Conservation (phyloP, 2,329 filamentous ascomycete genomes). For the Talaromyces rugulosus region DNA sequence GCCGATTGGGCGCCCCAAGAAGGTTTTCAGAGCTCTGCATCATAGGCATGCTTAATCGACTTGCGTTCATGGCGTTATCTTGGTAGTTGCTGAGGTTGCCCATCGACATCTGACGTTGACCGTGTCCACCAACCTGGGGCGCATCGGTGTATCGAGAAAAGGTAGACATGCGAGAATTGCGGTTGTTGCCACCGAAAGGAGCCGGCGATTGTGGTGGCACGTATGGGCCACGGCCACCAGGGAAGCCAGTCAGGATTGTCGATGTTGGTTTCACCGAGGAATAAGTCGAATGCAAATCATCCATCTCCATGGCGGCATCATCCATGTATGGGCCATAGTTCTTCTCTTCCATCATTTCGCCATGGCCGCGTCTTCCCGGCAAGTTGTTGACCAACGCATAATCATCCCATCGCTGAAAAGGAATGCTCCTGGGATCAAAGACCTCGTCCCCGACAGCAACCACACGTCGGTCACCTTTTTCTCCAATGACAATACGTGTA, state of each 20-base stretch:
- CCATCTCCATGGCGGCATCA: constrained; percentile 80
- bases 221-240: constrained; percentile 59
- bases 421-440: constrained; percentile 89
- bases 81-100: constrained; percentile 49
- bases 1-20: constrained; percentile 31
- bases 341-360: constrained; percentile 60
- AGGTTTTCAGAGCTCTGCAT: constrained; percentile 44
- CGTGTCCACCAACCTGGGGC: constrained; percentile 38
- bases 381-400: constrained; percentile 84
- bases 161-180: constrained; percentile 68
- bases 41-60: constrained; percentile 37
- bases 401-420: constrained; percentile 94
- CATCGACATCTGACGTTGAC: constrained; percentile 57
- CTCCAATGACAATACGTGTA: constrained; percentile 93
- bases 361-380: constrained; percentile 77
- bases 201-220: constrained; percentile 81
- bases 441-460: constrained; percentile 76
- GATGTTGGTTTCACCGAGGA: constrained; percentile 83
- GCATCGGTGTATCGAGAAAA: constrained; percentile 62
- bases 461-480: constrained; percentile 87
- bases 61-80: constrained; percentile 39
- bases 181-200: constrained; percentile 60
- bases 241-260: constrained; percentile 82
- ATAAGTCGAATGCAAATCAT: constrained; percentile 95
- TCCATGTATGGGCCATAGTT: constrained; percentile 62